Evolutionary conservation across 2,329 filamentous ascomycete genomes (phyloP), one percentile per base, ranked within the genome.

Genomic region (Rhinocladiella mackenziei): DNA sequence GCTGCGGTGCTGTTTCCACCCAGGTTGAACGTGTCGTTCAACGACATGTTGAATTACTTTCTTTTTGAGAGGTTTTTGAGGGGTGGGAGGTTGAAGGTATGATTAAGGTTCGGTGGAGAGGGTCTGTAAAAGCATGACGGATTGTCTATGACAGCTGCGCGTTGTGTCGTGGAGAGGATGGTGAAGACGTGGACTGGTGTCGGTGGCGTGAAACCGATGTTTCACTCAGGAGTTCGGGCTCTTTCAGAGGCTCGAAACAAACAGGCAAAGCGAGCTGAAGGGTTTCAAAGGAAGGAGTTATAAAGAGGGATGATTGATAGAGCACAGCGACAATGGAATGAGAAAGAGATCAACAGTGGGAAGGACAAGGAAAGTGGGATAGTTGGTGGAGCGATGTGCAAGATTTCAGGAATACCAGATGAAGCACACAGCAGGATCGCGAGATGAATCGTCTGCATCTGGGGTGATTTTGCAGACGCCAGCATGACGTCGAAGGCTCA

Each of bases 1-100:
- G 45, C 50, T 8, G 45, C 48, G 18, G 44, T 47, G 7, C 19
- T 39, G 15, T 48, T 46, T 13, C 45, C 46, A 23, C 45, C 52
- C 23, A 45, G 19, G 28, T 20, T 41, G 4, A 54, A 32, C 19
- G 45, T 51, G 23, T 34, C 23, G 40, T 50, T 54, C 15, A 52
- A 13, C 19, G 51, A 54, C 51, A 52, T 52, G 23, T 28, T 45
- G 43, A 29, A 9, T 11, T 23, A 23, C 5, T 25, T 35, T 15
- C 25, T 34, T 20, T 39, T 22, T 13, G 15, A 15, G 33, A 4
- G 13, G 19, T 20, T 4, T 19, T 4, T 35, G 19, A 35, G 32
- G 32, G 13, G 13, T 20, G 32, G 18, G 5, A 8, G 32, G 18
- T 8, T 13, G 22, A 9, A 22, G 20, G 17, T 41, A 25, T 31